Conservation (phyloP, 1,284 basidiomycete species). For the Rugosomyces carneus region DNA sequence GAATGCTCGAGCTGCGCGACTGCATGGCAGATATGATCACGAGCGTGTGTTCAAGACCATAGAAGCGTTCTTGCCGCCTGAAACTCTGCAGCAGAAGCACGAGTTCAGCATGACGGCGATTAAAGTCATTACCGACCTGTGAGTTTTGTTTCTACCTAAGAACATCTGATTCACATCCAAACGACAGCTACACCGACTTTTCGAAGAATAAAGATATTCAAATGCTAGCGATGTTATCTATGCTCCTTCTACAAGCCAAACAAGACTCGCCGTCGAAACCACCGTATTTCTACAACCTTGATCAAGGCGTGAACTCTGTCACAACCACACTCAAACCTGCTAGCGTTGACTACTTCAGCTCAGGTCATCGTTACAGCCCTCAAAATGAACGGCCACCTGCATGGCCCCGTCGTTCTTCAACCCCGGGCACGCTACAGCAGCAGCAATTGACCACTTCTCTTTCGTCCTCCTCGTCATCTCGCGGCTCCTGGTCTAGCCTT, state of each 20-base stretch:
- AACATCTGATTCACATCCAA: neutral
- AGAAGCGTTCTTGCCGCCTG: slow-evolving; percentile 44
- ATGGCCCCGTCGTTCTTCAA: slow-evolving; percentile 36
- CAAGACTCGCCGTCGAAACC: slow-evolving; percentile 1
- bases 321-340: slow-evolving; percentile 17
- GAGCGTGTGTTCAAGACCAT: slow-evolving; percentile 69
- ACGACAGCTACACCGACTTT: slow-evolving; percentile 56
- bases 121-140: slow-evolving; percentile 40
- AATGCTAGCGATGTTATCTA: slow-evolving; percentile 74
- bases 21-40: slow-evolving; percentile 62
- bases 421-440: slow-evolving; percentile 25
- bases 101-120: slow-evolving; percentile 25
- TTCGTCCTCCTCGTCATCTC: slow-evolving; percentile 46
- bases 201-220: slow-evolving; percentile 68
- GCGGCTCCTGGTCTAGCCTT: slow-evolving; percentile 71
- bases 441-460: slow-evolving; percentile 30
- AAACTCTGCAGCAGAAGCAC: slow-evolving; percentile 17
- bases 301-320: slow-evolving; percentile 1
- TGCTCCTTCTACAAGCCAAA: slow-evolving; percentile 52
- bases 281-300: slow-evolving; percentile 2
- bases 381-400: slow-evolving; percentile 20
- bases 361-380: slow-evolving; percentile 27
- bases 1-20: slow-evolving; percentile 57
- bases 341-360: slow-evolving; percentile 43
- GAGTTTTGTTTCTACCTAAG: slow-evolving; percentile 18